Evolutionary conservation across 192 early-diverging fungal genomes (phyloP), one percentile per base, ranked within the genome.

Genomic region (Entomortierella chlamydospora): DNA sequence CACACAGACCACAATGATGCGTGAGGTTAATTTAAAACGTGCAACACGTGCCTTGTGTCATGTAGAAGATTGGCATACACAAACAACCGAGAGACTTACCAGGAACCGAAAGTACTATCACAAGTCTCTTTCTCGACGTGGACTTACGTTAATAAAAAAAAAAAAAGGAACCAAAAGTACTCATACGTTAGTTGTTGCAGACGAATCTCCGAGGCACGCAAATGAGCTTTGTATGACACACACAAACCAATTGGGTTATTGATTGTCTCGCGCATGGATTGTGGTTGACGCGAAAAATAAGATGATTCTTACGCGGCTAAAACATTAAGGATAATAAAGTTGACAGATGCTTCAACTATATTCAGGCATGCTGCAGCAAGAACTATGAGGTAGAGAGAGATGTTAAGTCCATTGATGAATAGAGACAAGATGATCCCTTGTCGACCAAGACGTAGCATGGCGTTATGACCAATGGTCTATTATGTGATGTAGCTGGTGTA

Each of bases 1-100:
- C 74, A 78, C 70, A 49, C 74, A 78, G 7, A 78, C 74, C 20
- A 78, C 67, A 45, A 78, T 64, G 53, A 78, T 78, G 4, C 74
- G 61, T 47, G n/a, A n/a, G n/a, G n/a, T n/a, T n/a, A n/a, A n/a
- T n/a, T n/a, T n/a, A n/a, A n/a, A n/a, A n/a, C n/a, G n/a, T n/a
- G n/a, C n/a, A n/a, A n/a, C n/a, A n/a, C n/a, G n/a, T n/a, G n/a
- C n/a, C n/a, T n/a, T n/a, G n/a, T n/a, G n/a, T n/a, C n/a, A n/a
- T n/a, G n/a, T n/a, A n/a, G n/a, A n/a, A n/a, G n/a, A n/a, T n/a
- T n/a, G n/a, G n/a, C n/a, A n/a, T n/a, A n/a, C n/a, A n/a, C n/a
- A n/a, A n/a, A n/a, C n/a, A n/a, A n/a, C n/a, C n/a, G n/a, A n/a
- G n/a, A n/a, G n/a, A 37, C 52, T 54, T 64, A 64, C 68, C 76